Evolutionary conservation across 441 rosid genomes (phyloP), one percentile per base, ranked within the genome.

Genomic region (Brassica hybrid): DNA sequence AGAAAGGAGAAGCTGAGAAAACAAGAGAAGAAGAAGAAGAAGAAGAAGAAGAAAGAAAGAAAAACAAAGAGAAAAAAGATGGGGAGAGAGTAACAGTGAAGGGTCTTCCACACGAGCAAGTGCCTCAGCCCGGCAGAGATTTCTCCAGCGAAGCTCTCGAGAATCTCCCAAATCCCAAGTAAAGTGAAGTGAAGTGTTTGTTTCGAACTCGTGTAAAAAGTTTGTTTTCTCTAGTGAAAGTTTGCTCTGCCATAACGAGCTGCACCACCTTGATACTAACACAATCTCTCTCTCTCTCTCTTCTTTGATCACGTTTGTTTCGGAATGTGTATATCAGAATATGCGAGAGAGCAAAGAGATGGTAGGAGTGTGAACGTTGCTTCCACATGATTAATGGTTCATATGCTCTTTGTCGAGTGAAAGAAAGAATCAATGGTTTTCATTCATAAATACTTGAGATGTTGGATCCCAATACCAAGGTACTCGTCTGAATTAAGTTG

Each of bases 101-200:
- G 71, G 59, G 71, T 67, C 71, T 66, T 43, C 71, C 71, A 45
- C 71, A 67, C 58, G 58, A 67, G 13, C 58, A 67, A 67, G 71
- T 67, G 3, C 71, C 56, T 6, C 69, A 38, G 34, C 56, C 69
- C 10, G 69, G 69, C 5, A 41, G 12, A 65, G 69, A 65, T 65
- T 65, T 65, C 69, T 67, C 71, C 58, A 67, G 71, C 38, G 71
- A 67, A 67, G 71, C 71, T 67, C 71, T 67, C 38, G 58, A 67
- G 38, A 67, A 67, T 67, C 59, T 67, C 38, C 12, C 19, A 34
- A 34, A 64, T 43, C 48, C 23, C 48, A 64, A 64, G 67, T 34
- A n/a, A 25, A 6, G 58, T n/a, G n/a, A n/a, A n/a, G n/a, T n/a
- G n/a, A n/a, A n/a, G n/a, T n/a, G n/a, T n/a, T n/a, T n/a, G n/a